Evolutionary conservation across 352 stramenopile genomes (phyloP), one percentile per base, ranked within the genome.

Genomic region (Phytophthora pini): DNA sequence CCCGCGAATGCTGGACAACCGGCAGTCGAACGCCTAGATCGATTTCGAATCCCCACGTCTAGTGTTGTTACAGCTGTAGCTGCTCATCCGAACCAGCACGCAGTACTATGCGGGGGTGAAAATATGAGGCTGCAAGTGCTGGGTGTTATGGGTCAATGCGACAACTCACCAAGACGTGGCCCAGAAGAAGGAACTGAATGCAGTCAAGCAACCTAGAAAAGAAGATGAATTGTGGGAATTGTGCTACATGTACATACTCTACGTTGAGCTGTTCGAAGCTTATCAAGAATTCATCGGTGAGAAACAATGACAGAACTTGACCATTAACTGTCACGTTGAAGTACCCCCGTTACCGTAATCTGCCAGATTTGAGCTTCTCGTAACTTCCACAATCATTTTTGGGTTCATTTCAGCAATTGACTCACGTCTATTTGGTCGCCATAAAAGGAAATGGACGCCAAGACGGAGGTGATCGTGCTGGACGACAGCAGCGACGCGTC

Each of bases 31-130:
- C 59, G 73, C 4, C 63, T 84, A 6, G 76, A 83, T 49, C 76
- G 80, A 5, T 84, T 89, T 27, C 80, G 76, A 17, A 81, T 89
- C 31, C 65, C 80, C 2, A 87, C 74, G 51, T 50, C 52, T 38
- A 68, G 58, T 34, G 60, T 84, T 10, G 62, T 87, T 15, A 89
- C 80, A 26, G 76, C 80, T 46, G 76, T 87, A 3, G 67, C 67
- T 29, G 49, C 65, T 24, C 80, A 89, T 45, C 80, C 77, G 2
- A 79, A 50, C 10, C 73, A 82, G 43, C 67, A 85, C 36, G 45
- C 71, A 3, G 67, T 89, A 12, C 68, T 89, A 24, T 87, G 74
- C 22, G 80, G 80, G 5, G 77, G 77, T 4, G 74, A 77, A 56
- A 63, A 62, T 36, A 82, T 84, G 73, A 60, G 50, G 15, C 34